Base-by-base conservation (phyloP, 1,284 basidiomycete species). In the Neonothopanus nambi region DNA sequence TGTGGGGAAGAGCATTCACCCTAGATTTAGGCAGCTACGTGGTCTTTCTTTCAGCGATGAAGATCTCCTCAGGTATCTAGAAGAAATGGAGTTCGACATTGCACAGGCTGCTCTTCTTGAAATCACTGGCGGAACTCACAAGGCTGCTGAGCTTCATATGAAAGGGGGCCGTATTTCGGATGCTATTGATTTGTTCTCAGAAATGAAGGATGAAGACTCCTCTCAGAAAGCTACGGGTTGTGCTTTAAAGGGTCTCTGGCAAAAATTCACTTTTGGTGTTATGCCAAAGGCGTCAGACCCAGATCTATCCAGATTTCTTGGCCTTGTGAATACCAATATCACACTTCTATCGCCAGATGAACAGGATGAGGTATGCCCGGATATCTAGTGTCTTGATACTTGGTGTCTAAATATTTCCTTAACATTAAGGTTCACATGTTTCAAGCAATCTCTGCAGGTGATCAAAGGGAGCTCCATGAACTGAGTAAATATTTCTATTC, bases 131-230 rank as follows among this genome's bases (percentile, higher is more conserved):
- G 67, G 73, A 55, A 72, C 67, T 41, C 52, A 61, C 0, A 81
- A 87, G 24, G 85, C 85, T 0, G 85, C 84, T 0, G 72, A 81
- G 13, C 61, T 85, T 15, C 78, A 84, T 57, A 61, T 83, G 2
- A 61, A 64, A 1, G 78, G 83, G 63, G 82, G 82, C 18, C 72
- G 75, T 1, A 65, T 63, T 1, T 37, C 77, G 1, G 71, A 80
- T 20, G 86, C 82, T 0, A 77, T 85, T 30, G 59, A 61, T 3
- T 62, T 78, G 1, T 69, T 84, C 38, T 58, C 84, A 17, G 61
- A 66, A 43, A 76, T 78, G 44, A 54, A 35, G 1, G 35, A 51
- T 0, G 68, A 66, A n/a, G 35, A 37, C 3, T 72, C 74, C 5
- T 60, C 67, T 24, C 58, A 57, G 20, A 65, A 64, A 41, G 79